phyloP scores from a whole-genome alignment of 2,329 filamentous ascomycete genomes.

The Fusarium sp. region DNA sequence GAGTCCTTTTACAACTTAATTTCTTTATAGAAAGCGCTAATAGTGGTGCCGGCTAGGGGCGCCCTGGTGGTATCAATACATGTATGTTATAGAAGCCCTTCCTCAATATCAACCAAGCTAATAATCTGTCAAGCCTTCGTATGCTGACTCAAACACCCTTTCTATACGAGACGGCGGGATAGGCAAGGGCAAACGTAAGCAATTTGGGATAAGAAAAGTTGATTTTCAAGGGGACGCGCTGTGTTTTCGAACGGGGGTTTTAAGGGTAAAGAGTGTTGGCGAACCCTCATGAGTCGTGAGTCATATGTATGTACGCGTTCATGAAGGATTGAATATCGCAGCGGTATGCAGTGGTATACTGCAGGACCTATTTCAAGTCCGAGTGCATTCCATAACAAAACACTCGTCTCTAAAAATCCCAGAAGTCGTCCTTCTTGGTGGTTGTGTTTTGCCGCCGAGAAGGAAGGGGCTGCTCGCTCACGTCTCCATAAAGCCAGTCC shows the following conservation, averaged over 20 bases:
- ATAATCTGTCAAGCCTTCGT: conserved; percentile 9
- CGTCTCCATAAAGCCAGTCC: conserved; percentile 56
- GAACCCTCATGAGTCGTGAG: conserved; percentile 22
- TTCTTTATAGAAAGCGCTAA: neutral
- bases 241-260: conserved; percentile 21
- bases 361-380: neutral
- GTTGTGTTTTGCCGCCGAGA: conserved; percentile 52
- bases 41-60: conserved; percentile 23
- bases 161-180: conserved; percentile 24
- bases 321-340: neutral
- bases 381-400: conserved; percentile 10
- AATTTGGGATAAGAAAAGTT: neutral
- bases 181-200: conserved; percentile 19
- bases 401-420: conserved; percentile 58
- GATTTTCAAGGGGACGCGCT: neutral
- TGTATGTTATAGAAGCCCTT: neutral
- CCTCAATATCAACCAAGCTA: neutral
- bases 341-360: neutral
- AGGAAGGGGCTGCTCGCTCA: conserved; percentile 55
- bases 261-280: conserved; percentile 17
- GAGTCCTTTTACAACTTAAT: neutral
- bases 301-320: conserved; percentile 13
- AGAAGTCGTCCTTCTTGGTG: conserved; percentile 57
- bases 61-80: conserved; percentile 21
- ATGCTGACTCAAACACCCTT: conserved; percentile 20